These are phyloP conservation scores for Clitopilus passeckerianus DNA, from an alignment of 768 basidiomycete species.

Conservation along the genomic window DNA sequence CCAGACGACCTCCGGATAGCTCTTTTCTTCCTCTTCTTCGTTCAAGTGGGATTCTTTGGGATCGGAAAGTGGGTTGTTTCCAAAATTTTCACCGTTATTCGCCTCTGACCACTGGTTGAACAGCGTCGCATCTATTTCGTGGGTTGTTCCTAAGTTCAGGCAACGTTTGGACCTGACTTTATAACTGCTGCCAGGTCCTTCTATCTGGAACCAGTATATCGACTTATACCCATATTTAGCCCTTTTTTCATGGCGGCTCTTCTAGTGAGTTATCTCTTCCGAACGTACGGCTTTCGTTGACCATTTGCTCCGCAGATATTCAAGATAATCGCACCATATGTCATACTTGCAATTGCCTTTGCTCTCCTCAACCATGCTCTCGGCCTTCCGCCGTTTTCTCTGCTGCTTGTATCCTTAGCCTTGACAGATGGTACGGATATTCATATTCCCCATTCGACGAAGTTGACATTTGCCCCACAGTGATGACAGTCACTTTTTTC, in stretches of 20 bases:
- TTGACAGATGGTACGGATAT: constrained; percentile 57
- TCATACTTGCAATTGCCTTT: constrained; percentile 67
- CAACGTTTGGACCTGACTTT: neutral
- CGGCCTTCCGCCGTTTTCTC: constrained; percentile 70
- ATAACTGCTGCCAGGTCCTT: constrained; percentile 48
- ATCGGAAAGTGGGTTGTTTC: constrained; percentile 64
- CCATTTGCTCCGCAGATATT: constrained; percentile 44
- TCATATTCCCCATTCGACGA: neutral
- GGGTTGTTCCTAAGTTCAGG: constrained; percentile 19
- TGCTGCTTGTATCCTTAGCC: constrained; percentile 72
- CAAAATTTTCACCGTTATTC: constrained; percentile 2
- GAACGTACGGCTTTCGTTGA: neutral
- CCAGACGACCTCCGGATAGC: constrained; percentile 68
- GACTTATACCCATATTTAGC: constrained; percentile 79
- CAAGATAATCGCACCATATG: constrained; percentile 79
- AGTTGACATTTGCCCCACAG: constrained; percentile 25
- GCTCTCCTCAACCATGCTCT: constrained; percentile 65
- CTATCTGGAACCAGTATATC: constrained; percentile 85
- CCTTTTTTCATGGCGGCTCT: constrained; percentile 80
- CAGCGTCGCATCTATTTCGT: constrained; percentile 85
- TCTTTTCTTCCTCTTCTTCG: constrained; percentile 80
- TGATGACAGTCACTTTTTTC: constrained; percentile 83
- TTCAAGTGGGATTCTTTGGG: constrained; percentile 84
- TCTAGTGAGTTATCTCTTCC: constrained; percentile 38
- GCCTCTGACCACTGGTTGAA: neutral